Evolutionary conservation across 169 alveolate species (phyloP).

Genomic region (Theileria annulata): DNA sequence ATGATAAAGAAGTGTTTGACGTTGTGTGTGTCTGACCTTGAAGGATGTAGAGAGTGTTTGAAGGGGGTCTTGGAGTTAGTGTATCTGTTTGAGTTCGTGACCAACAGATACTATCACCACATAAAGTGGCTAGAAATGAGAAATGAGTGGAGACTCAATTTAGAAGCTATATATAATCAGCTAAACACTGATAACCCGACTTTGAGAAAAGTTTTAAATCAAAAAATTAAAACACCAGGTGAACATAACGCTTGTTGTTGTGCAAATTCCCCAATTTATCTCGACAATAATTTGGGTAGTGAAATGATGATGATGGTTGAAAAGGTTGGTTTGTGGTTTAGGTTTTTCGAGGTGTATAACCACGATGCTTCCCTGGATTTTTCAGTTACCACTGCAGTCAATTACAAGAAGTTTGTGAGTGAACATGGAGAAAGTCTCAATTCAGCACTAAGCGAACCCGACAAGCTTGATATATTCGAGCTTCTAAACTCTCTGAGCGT

Average conservation of each 20-base stretch:
- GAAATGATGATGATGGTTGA: slow-evolving; percentile 18
- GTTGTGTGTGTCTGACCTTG: not conserved
- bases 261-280: not conserved
- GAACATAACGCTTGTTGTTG: not conserved
- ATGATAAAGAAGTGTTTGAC: not conserved
- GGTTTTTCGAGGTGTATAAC: slow-evolving; percentile 34
- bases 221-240: not conserved
- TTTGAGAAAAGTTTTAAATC: not conserved
- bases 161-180: not conserved
- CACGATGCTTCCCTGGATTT: not conserved
- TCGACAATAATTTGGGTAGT: slow-evolving; percentile 6
- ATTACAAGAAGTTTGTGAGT: not conserved
- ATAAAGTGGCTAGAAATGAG: not conserved
- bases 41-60: not conserved
- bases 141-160: not conserved
- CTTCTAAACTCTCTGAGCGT: not conserved
- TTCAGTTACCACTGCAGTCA: not conserved
- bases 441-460: not conserved
- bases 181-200: not conserved
- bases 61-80: not conserved
- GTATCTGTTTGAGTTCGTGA: not conserved
- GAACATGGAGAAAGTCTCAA: not conserved
- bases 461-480: not conserved
- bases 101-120: not conserved
- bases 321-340: slow-evolving; percentile 47